Conservation (phyloP, 2,329 filamentous ascomycete species). For the Arthroderma sp. region DNA sequence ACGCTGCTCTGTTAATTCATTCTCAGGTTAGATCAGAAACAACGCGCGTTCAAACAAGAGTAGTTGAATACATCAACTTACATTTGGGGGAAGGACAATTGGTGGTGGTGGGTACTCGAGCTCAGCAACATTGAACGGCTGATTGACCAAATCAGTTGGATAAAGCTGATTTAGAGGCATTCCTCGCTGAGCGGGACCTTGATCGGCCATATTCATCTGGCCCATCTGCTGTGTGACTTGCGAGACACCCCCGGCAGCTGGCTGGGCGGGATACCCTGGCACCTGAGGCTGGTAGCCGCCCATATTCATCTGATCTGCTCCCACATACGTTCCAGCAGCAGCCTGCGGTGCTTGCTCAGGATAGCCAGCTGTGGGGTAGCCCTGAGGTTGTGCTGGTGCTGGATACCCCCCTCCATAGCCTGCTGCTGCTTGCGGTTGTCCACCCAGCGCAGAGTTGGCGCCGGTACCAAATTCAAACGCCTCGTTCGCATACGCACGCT, state of each 20-base stretch:
- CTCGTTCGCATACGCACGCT: conserved; percentile 84
- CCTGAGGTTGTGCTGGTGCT: conserved; percentile 34
- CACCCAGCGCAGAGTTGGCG: conserved; percentile 56
- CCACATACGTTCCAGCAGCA: conserved; percentile 13
- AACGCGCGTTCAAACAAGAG: not conserved
- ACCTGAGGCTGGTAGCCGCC: conserved; percentile 57
- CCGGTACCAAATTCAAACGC: conserved; percentile 87
- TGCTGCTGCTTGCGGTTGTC: conserved; percentile 39
- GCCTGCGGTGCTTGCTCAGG: conserved; percentile 31
- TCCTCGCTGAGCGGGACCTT: conserved; percentile 35
- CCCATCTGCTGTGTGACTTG: conserved; percentile 75
- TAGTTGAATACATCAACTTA: conserved; percentile 37
- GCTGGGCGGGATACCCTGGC: conserved; percentile 49
- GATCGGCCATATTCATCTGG: conserved; percentile 56
- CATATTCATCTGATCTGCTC: conserved; percentile 20
- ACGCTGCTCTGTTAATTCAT: conserved; percentile 55
- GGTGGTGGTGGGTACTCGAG: conserved; percentile 82
- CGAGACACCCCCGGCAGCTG: conserved; percentile 42
- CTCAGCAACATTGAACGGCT: conserved; percentile 89
- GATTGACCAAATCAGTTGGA: conserved; percentile 78
- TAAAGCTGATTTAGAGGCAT: conserved; percentile 70
- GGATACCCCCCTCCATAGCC: conserved; percentile 51
- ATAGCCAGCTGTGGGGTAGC: conserved; percentile 31
- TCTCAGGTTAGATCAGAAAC: not conserved
- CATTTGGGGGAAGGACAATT: conserved; percentile 81